Conservation (phyloP, 805 yeast genomes). For the Ogataea pilisensis region DNA sequence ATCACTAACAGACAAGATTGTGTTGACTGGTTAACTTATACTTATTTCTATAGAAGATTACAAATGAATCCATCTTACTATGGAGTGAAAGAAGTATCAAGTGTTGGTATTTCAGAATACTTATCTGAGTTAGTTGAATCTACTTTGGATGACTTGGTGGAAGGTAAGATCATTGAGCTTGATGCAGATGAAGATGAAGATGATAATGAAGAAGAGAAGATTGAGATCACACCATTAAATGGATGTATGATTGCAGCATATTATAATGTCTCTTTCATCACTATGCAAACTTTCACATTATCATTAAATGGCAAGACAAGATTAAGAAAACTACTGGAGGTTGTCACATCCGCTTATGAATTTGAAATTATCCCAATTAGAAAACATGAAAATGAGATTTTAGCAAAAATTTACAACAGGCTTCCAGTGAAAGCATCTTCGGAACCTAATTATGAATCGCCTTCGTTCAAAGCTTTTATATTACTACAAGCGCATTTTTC, state of each 20-base stretch:
- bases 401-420: constrained; percentile 49
- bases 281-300: constrained; percentile 58
- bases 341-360: constrained; percentile 65
- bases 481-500: constrained; percentile 80
- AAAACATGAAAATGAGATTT: constrained; percentile 47
- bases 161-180: constrained; percentile 59
- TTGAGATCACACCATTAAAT: constrained; percentile 54
- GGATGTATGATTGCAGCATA: constrained; percentile 75
- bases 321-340: constrained; percentile 58
- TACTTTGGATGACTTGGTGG: constrained; percentile 57
- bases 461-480: constrained; percentile 66
- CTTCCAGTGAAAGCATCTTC: constrained; percentile 56
- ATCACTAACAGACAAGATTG: constrained; percentile 75
- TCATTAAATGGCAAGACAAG: constrained; percentile 53
- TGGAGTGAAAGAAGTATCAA: constrained; percentile 63
- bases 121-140: constrained; percentile 80
- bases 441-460: constrained; percentile 38
- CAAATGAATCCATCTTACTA: constrained; percentile 85
- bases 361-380: constrained; percentile 64
- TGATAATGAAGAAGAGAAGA: constrained; percentile 32
- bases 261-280: constrained; percentile 57
- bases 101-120: constrained; percentile 71
- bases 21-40: constrained; percentile 83
- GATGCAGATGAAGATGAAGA: constrained; percentile 35
- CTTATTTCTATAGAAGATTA: constrained; percentile 78